Conservation (phyloP, 768 basidiomycete genomes). For the Gymnopilus junonius region DNA sequence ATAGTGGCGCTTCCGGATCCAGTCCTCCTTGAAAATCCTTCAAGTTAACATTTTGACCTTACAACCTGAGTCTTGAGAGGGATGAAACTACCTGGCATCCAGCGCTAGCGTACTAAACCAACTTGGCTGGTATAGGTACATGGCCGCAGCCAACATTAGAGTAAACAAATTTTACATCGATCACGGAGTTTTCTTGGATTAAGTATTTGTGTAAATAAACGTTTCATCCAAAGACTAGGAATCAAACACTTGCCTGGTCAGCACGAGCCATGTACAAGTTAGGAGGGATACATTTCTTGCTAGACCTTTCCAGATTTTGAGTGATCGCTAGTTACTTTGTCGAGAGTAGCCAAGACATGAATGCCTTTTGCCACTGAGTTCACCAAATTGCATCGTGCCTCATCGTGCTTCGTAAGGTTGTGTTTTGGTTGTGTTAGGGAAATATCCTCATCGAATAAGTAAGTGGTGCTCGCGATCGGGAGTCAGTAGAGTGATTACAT, state of each 20-base stretch:
- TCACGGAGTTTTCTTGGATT: constrained; percentile 9
- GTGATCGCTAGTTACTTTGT: neutral
- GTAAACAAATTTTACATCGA: constrained; percentile 11
- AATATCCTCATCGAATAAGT: constrained; percentile 36
- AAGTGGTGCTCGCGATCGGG: too few species aligned
- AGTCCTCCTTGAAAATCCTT: constrained; percentile 7
- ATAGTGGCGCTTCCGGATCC: constrained; percentile 16
- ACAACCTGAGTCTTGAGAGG: neutral
- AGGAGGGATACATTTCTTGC: neutral
- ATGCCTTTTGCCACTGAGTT: constrained; percentile 35
- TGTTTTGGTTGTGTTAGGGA: constrained; percentile 43
- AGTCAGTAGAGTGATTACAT: constrained; percentile 2
- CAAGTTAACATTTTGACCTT: neutral
- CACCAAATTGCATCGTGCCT: constrained; percentile 33
- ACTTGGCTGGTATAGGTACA: too few species aligned
- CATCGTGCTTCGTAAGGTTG: constrained; percentile 38
- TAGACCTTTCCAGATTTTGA: neutral
- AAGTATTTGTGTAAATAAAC: too few species aligned
- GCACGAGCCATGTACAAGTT: neutral
- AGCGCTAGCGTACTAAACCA: constrained; percentile 4
- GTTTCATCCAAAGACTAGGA: constrained; percentile 11
- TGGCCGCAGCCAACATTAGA: neutral
- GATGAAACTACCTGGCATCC: constrained; percentile 7
- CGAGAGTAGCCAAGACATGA: constrained; percentile 10
- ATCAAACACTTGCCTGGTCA: neutral